phyloP scores from a whole-genome alignment of 805 yeast genomes.

The Candida caryicola region DNA sequence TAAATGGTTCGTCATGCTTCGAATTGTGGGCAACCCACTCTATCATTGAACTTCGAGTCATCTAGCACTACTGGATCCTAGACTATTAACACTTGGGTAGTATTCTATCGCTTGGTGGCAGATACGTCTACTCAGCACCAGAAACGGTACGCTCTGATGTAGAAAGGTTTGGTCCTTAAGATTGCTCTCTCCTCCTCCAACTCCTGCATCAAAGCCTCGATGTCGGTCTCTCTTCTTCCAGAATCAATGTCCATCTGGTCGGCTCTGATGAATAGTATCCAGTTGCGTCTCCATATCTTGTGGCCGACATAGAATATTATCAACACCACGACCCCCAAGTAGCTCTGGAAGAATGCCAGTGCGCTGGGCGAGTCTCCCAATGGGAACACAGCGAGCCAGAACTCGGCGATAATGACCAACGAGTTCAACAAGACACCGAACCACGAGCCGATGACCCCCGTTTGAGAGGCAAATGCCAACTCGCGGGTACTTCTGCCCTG shows the following conservation, averaged over 20 bases:
- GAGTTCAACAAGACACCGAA: conserved; percentile 20
- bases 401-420: conserved; percentile 23
- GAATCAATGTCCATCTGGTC: conserved; percentile 23
- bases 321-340: conserved; percentile 26
- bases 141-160: conserved; percentile 29
- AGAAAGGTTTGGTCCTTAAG: conserved; percentile 32
- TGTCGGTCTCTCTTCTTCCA: conserved; percentile 27
- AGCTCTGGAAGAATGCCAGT: conserved; percentile 21
- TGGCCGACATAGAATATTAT: conserved; percentile 23
- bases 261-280: conserved; percentile 24
- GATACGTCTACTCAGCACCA: conserved; percentile 42
- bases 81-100: too few species aligned
- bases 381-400: conserved; percentile 28
- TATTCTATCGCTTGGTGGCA: too few species aligned
- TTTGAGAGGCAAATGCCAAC: conserved; percentile 22
- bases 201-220: conserved; percentile 26
- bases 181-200: conserved; percentile 31
- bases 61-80: too few species aligned
- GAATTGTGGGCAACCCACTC: too few species aligned
- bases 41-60: too few species aligned
- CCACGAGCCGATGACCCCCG: conserved; percentile 24
- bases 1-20: too few species aligned
- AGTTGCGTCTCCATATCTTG: conserved; percentile 26
- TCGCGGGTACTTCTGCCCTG: conserved; percentile 24
- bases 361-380: conserved; percentile 23